Percentiles rank a stretch among this genome's conserved stretches.
phyloP scores from a whole-genome alignment of 2,329 filamentous ascomycete species.

The Neofusicoccum cordaticola region DNA sequence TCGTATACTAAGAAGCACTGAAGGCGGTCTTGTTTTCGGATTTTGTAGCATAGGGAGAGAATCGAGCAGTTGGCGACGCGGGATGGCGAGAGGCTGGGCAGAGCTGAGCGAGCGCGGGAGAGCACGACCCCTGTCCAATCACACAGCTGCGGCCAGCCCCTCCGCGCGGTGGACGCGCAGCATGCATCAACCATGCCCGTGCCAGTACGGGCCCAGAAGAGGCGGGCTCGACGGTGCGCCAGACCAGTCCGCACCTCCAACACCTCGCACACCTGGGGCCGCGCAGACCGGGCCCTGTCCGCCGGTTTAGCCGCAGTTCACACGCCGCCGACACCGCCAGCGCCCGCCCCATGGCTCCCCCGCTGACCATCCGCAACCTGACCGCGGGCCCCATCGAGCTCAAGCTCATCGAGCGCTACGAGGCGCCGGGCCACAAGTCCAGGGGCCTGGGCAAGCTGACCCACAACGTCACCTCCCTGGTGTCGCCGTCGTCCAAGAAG shows the following conservation, averaged over 20 bases:
- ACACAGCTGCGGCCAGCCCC: neutral
- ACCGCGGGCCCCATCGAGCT: constrained; percentile 71
- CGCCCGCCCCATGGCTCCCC: constrained; percentile 2
- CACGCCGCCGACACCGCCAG: neutral
- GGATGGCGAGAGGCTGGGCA: neutral
- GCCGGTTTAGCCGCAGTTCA: constrained; percentile 13
- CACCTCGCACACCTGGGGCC: neutral
- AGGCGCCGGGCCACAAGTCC: constrained; percentile 45
- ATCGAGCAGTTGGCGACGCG: too few relatives aligned
- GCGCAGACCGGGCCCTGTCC: neutral
- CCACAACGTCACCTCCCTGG: constrained; percentile 7
- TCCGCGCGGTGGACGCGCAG: neutral
- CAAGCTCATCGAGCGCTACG: constrained; percentile 70
- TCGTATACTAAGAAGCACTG: neutral
- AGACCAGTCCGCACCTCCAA: too few relatives aligned
- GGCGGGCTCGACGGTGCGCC: neutral
- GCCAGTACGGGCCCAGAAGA: neutral
- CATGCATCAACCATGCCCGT: neutral
- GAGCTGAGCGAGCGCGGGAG: neutral
- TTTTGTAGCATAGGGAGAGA: neutral
- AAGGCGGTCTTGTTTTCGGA: neutral
- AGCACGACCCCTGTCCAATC: too few relatives aligned
- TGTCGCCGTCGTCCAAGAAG: constrained; percentile 37
- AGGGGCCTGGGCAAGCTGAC: constrained; percentile 25
- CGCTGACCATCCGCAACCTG: constrained; percentile 76